Evolutionary conservation across 176 grass and related monocot genomes (phyloP).

Genomic region (Cocos nucifera): DNA sequence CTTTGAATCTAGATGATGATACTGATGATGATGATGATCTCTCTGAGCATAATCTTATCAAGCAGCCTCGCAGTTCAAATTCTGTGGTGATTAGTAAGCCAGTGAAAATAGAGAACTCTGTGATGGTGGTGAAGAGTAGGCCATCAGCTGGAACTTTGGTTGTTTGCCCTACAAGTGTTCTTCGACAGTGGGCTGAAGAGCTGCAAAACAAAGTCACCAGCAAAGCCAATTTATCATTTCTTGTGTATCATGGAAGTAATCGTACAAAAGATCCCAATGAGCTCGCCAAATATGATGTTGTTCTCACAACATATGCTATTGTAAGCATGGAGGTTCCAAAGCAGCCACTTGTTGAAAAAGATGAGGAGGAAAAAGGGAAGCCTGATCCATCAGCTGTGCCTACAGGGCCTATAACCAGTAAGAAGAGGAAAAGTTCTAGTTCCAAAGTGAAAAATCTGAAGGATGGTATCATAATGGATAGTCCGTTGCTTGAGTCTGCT

Average conservation of each 20-base stretch:
- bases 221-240: conserved; percentile 76
- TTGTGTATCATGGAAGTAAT: conserved; percentile 95
- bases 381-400: conserved; percentile 41
- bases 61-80: conserved; percentile 22
- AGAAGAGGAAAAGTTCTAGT: conserved; percentile 52
- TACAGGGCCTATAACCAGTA: conserved; percentile 30
- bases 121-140: conserved; percentile 41
- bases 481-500: conserved; percentile 39
- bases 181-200: conserved; percentile 95
- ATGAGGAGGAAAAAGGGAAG: conserved; percentile 78
- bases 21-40: conserved; percentile 39
- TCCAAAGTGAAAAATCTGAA: conserved; percentile 32
- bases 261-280: conserved; percentile 77
- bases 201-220: conserved; percentile 73
- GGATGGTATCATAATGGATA: conserved; percentile 25
- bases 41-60: conserved; percentile 32
- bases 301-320: conserved; percentile 95
- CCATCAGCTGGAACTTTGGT: conserved; percentile 94
- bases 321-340: conserved; percentile 98
- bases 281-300: conserved; percentile 93
- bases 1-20: conserved; percentile 79
- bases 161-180: conserved; percentile 95
- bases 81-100: conserved; percentile 15
- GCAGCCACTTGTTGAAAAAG: conserved; percentile 75
- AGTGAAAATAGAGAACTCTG: conserved; percentile 34